Evolutionary conservation across 73 alveolate genomes (phyloP).

Genomic region (Stentor coeruleus): DNA sequence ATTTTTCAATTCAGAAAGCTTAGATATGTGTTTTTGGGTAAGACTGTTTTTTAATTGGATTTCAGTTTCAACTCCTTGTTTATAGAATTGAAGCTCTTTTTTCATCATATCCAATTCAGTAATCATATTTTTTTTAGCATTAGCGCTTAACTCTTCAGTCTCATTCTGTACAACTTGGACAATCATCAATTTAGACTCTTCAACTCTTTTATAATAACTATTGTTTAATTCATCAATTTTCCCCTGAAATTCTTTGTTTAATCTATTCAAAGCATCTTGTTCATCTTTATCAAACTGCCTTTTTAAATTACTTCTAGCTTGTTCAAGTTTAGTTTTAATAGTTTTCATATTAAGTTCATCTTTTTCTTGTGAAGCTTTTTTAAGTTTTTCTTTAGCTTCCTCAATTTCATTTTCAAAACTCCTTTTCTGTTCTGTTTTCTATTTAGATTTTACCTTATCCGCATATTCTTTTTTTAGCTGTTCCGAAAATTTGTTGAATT

Average conservation of each 20-base stretch:
- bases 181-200: background rate
- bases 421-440: background rate
- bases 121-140: background rate
- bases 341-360: background rate
- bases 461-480: slow-evolving; percentile 35
- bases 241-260: background rate
- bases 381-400: background rate
- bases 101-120: background rate
- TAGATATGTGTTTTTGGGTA: background rate
- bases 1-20: background rate
- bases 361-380: background rate
- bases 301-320: background rate
- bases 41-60: background rate
- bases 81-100: background rate
- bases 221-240: background rate
- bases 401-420: background rate
- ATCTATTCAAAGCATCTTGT: background rate
- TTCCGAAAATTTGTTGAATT: background rate
- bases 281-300: background rate
- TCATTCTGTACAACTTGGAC: background rate
- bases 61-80: background rate
- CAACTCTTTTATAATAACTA: background rate
- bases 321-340: background rate
- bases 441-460: slow-evolving; percentile 37
- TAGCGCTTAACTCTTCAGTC: background rate